Base-by-base conservation (phyloP, 1,284 basidiomycete genomes). In the Peniophora sp. region DNA sequence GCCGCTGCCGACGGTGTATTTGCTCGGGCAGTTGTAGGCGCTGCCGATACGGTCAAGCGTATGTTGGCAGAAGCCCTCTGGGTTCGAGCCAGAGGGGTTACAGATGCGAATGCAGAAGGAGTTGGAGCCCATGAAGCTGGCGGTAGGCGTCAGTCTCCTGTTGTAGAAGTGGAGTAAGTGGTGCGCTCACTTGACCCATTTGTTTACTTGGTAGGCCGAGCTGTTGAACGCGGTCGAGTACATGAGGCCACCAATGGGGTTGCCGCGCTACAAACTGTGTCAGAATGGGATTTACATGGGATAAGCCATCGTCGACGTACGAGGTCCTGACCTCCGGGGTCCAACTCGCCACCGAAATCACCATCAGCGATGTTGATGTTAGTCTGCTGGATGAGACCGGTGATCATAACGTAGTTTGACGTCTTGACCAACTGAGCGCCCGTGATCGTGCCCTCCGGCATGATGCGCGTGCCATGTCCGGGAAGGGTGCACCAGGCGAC, bases 401-500 rank as follows among this genome's bases (percentile, higher is more conserved):
- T 69, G 51, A 84, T 69, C 60, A 85, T 80, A 35, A 86, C 68
- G 61, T 88, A 89, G 56, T 82, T 73, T 11, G 74, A 73, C 0
- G 83, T 85, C 56, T 75, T 68, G 24, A 85, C 73, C 62, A 83
- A 75, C 62, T 88, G 84, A 2, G 85, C 74, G 55, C 83, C 85
- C 34, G 72, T 69, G 54, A 89, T 68, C 5, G 83, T 70, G 22
- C 80, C 81, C 15, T 73, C 65, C 43, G 83, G 82, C 20, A 89
- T 84, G 27, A 76, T 62, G 47, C 86, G 83, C 0, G 82, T 71
- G 9, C 86, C 85, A 51, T 74, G 75, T n/a, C 81, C 79, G 47
- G 75, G 72, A 61, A 79, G 82, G 36, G 84, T 84, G 70, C 87
- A 91, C 78, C 79, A 90, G 0, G 84, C 80, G 17, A 90, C 81